Percentiles rank a stretch among this genome's conserved stretches.
Evolutionary conservation across 2,329 filamentous ascomycete species (phyloP).

Genomic region (Tothia fuscella): DNA sequence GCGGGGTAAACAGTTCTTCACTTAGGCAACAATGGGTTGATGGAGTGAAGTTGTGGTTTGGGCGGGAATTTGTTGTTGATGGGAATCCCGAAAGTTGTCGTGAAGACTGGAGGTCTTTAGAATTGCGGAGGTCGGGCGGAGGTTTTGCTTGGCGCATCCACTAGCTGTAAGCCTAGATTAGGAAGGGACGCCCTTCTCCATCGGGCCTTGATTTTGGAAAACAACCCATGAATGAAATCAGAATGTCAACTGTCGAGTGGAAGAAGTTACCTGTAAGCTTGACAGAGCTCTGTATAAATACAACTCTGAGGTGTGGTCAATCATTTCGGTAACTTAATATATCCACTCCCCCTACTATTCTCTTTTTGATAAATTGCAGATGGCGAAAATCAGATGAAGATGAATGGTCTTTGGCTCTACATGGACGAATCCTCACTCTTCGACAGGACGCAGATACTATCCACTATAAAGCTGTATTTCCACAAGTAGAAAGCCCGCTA

Average conservation of each 20-base stretch:
- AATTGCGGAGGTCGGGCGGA: too few species aligned
- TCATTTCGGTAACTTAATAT: conserved; percentile 55
- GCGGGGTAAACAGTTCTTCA: too few species aligned
- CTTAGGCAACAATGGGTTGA: too few species aligned
- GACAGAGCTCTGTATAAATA: conserved; percentile 85
- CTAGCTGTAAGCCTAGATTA: too few species aligned
- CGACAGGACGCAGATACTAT: conserved; percentile 70
- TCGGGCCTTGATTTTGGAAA: too few species aligned
- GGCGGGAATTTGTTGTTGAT: too few species aligned
- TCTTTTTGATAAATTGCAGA: conserved; percentile 30
- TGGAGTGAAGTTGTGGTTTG: too few species aligned
- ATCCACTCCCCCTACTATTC: conserved; percentile 4
- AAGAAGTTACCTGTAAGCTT: conserved; percentile 71
- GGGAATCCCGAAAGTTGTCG: too few species aligned
- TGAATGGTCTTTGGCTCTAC: conserved; percentile 82
- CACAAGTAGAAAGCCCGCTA: conserved; percentile 20
- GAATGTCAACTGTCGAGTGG: conserved; percentile 56
- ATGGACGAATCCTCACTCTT: conserved; percentile 73
- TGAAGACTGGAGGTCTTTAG: too few species aligned
- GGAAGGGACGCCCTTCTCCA: too few species aligned
- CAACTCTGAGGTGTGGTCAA: conserved; percentile 85
- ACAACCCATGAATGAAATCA: not conserved
- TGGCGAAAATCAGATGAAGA: conserved; percentile 73
- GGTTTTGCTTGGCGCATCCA: too few species aligned
- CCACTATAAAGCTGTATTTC: conserved; percentile 63